Base-by-base conservation (phyloP, 2,329 filamentous ascomycete species). In the Seiridium unicorne region DNA sequence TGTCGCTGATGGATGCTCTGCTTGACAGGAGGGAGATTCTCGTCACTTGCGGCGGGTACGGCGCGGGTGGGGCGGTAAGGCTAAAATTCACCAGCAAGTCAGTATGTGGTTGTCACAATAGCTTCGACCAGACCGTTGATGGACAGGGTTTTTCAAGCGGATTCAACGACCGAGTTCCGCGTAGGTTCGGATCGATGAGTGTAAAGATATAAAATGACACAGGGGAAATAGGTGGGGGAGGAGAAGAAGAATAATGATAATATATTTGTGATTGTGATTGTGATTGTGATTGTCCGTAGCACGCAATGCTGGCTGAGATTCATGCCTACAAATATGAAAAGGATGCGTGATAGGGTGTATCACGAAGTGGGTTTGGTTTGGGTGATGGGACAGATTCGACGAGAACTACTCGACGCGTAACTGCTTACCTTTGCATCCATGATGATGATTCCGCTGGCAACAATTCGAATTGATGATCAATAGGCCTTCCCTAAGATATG, bases 1-100 rank as follows among this genome's bases (percentile, higher is more conserved):
- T 92, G 89, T 64, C 90, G 89, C 68, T 92, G 88, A 68, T 96
- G 91, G 63, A 93, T 78, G 57, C 84, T 78, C 72, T 87, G 87
- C 66, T 84, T 84, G 62, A 80, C 75, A 58, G 79, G 73, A 58
- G 81, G 77, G 55, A 80, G 76, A 74, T 95, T 95, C 76, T 96
- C 92, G 77, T 92, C 89, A 57, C 79, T 79, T 71, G 82, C 82
- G 69, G 83, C 79, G 73, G 85, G 84, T 72, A 87, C 75, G 53
- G 79, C 74, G 70, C 87, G 84, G 66, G 80, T 66, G 68, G 84
- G 85, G 75, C 90, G 85, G 74, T 90, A 89, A 63, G 91, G 90
- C 91, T 94, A 13, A 42, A 8, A 65, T 18, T 57, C 56, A 55
- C 59, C 18, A 64, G 63, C 61, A 68, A 66, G 51, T 57, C 57